Conservation (phyloP, 2,329 filamentous ascomycete species). For the Ceratocystis destructans region DNA sequence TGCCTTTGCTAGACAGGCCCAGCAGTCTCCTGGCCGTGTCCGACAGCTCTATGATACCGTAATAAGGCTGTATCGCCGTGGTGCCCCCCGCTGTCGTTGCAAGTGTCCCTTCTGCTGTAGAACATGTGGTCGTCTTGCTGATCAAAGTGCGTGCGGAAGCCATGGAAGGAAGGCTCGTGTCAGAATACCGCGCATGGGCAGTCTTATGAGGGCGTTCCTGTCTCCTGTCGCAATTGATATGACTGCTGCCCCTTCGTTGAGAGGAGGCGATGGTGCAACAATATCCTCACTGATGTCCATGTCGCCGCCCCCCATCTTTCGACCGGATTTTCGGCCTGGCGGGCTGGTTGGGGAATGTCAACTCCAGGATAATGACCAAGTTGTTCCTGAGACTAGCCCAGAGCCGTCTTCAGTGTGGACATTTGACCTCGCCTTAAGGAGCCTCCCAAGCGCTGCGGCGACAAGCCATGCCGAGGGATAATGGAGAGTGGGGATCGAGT, state of each 20-base stretch:
- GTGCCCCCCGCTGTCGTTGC: constrained; percentile 2
- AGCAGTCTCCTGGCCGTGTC: background rate
- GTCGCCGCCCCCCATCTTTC: background rate
- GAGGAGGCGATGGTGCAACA: background rate
- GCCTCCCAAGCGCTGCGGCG: background rate
- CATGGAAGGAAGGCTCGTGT: background rate
- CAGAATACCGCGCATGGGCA: constrained; percentile 1
- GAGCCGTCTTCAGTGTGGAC: background rate
- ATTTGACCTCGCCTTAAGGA: background rate
- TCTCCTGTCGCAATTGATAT: constrained; percentile 4
- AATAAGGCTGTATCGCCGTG: background rate
- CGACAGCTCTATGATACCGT: constrained; percentile 4
- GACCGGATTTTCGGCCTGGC: background rate
- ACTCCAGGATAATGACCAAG: background rate
- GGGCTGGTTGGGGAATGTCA: background rate
- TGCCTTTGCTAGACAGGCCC: background rate
- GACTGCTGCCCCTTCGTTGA: background rate
- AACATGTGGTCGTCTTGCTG: constrained; percentile 6
- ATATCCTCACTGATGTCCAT: background rate
- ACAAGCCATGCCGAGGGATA: background rate
- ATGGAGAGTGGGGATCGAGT: background rate
- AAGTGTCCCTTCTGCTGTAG: constrained; percentile 11
- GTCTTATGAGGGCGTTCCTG: constrained; percentile 7
- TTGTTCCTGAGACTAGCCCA: background rate
- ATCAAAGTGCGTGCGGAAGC: background rate